Percentiles rank a stretch among this genome's conserved stretches.
These are phyloP conservation scores for Huiozyma sinensis DNA, from an alignment of 805 yeast species.

Conservation along the genomic window DNA sequence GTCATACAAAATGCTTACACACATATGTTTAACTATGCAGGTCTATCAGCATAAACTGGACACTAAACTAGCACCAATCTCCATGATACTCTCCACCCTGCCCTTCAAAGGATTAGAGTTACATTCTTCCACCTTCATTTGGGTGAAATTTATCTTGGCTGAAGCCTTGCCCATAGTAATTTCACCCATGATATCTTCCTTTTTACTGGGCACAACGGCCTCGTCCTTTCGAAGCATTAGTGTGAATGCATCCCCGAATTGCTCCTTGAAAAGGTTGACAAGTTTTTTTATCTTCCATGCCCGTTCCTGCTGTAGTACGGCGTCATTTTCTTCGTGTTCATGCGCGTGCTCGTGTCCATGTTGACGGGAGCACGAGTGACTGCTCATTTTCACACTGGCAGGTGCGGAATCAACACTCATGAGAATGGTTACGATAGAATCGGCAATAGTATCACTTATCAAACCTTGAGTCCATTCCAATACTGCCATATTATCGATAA, in stretches of 20 bases:
- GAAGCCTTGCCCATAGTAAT: constrained; percentile 63
- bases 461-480: constrained; percentile 88
- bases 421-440: constrained; percentile 80
- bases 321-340: constrained; percentile 5
- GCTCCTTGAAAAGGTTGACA: constrained; percentile 57
- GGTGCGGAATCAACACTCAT: constrained; percentile 91
- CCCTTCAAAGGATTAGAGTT: constrained; percentile 66
- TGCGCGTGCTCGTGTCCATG: constrained; percentile 20
- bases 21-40: no score
- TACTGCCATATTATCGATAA: constrained; percentile 41
- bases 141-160: constrained; percentile 57
- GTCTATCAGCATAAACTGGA: constrained; percentile 61
- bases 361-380: constrained; percentile 43
- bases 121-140: constrained; percentile 57
- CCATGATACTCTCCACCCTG: constrained; percentile 71
- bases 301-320: constrained; percentile 9
- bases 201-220: constrained; percentile 11
- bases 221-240: constrained; percentile 15
- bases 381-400: constrained; percentile 82
- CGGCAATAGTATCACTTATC: constrained; percentile 89
- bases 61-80: constrained; percentile 67
- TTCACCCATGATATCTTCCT: constrained; percentile 38
- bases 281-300: constrained; percentile 42
- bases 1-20: not conserved
- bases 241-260: constrained; percentile 71